Conservation (phyloP, 305 asterid species). For the Stenogyne calaminthoides region DNA sequence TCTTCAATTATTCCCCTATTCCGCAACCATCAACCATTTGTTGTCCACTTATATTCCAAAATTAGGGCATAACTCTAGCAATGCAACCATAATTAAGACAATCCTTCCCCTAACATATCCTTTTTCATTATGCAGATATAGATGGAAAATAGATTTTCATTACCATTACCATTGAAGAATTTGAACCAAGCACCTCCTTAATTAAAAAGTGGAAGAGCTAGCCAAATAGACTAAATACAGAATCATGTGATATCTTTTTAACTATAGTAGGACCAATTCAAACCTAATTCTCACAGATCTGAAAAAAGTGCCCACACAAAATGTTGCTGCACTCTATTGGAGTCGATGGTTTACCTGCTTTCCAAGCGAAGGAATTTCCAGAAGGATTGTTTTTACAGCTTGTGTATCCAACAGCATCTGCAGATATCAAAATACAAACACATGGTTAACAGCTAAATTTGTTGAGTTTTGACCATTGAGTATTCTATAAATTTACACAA, state of each 20-base stretch:
- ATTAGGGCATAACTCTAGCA: too few relatives aligned
- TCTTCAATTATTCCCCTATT: too few relatives aligned
- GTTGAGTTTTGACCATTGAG: conserved; percentile 6
- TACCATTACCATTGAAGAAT: too few relatives aligned
- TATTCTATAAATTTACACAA: conserved; percentile 3
- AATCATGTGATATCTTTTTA: neutral
- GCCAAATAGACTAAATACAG: neutral
- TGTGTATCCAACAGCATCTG: conserved; percentile 99
- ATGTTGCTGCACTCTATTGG: conserved; percentile 2
- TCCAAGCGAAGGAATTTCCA: conserved; percentile 93
- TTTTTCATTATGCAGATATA: too few relatives aligned
- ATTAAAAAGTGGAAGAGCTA: neutral
- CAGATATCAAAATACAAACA: conserved; percentile 31
- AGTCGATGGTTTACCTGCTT: conserved; percentile 64
- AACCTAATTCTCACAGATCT: conserved; percentile 1
- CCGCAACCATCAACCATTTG: too few relatives aligned
- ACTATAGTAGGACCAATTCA: neutral
- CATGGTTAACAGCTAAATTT: conserved; percentile 12
- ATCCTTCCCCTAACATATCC: too few relatives aligned
- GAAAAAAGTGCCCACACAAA: neutral
- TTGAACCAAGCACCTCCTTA: too few relatives aligned
- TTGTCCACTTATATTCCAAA: too few relatives aligned
- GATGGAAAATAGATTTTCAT: too few relatives aligned
- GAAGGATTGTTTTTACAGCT: conserved; percentile 93
- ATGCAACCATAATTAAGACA: too few relatives aligned